Evolutionary conservation across 2,329 filamentous ascomycete species (phyloP).

Genomic region (Botryotinia globosa): DNA sequence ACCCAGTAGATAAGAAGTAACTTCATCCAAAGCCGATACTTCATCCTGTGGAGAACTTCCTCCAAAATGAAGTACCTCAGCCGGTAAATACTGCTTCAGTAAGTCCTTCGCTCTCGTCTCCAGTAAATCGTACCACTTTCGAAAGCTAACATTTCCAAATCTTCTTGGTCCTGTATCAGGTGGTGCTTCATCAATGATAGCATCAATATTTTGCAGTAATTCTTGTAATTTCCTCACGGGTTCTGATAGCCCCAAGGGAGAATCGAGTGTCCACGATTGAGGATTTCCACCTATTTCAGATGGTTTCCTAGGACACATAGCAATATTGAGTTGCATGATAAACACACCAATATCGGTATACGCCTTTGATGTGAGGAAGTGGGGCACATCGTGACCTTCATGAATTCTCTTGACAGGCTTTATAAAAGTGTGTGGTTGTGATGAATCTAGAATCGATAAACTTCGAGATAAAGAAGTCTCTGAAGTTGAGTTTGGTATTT

Average conservation of each 20-base stretch:
- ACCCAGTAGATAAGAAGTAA: constrained; percentile 77
- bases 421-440: constrained; percentile 55
- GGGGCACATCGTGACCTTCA: constrained; percentile 75
- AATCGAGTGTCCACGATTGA: constrained; percentile 51
- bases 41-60: constrained; percentile 26
- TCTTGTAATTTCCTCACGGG: constrained; percentile 61
- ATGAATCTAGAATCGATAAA: constrained; percentile 45
- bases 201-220: constrained; percentile 63
- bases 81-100: constrained; percentile 55
- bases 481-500: neutral
- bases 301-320: constrained; percentile 70
- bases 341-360: constrained; percentile 87
- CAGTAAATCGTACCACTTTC: constrained; percentile 74
- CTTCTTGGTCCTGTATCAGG: constrained; percentile 82
- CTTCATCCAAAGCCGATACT: constrained; percentile 59
- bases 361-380: constrained; percentile 76
- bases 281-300: constrained; percentile 41
- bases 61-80: constrained; percentile 41
- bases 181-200: constrained; percentile 72
- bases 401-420: constrained; percentile 78
- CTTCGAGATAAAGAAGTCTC: constrained; percentile 1
- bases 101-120: constrained; percentile 57
- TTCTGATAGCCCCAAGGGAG: constrained; percentile 42
- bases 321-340: constrained; percentile 82
- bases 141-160: constrained; percentile 90